A percentile compares a stretch with the other conserved stretches of the same genome.
These are phyloP conservation scores for Solanum virginianum DNA, from an alignment of 257 asterid genomes.

Conservation along the genomic window DNA sequence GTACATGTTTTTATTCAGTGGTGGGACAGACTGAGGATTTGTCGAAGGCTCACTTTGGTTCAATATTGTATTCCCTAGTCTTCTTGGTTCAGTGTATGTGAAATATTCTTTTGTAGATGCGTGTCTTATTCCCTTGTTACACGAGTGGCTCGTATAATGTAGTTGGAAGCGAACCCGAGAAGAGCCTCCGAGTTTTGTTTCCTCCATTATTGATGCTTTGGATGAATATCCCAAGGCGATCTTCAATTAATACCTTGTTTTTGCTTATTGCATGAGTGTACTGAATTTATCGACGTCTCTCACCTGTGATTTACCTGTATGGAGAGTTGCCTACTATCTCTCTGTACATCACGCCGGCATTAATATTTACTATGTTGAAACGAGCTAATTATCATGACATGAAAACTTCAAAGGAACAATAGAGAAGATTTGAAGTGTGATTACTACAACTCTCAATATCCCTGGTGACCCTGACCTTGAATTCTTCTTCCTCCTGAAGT, in stretches of 20 bases:
- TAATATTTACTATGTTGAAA: not conserved
- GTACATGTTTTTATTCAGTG: slow-evolving; percentile 41
- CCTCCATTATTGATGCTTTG: not conserved
- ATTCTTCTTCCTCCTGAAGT: not conserved
- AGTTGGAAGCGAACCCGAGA: not conserved
- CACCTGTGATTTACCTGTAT: not conserved
- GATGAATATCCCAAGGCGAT: not conserved
- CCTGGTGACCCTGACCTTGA: not conserved
- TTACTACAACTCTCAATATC: not conserved
- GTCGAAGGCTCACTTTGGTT: not conserved
- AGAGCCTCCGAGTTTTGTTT: not conserved
- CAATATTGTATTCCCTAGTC: slow-evolving; percentile 38
- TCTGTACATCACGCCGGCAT: not conserved
- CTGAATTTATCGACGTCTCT: not conserved
- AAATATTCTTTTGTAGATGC: slow-evolving; percentile 5
- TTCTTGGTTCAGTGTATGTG: slow-evolving; percentile 41
- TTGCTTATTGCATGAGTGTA: not conserved
- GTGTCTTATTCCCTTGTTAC: not conserved
- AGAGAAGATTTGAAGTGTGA: not conserved
- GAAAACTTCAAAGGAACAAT: not conserved
- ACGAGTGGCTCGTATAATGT: not conserved
- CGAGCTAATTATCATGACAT: not conserved
- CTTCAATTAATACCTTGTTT: not conserved
- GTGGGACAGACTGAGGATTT: slow-evolving; percentile 30
- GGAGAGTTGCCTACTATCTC: not conserved